Evolutionary conservation across 768 basidiomycete species (phyloP).

Genomic region (Naganishia kalamii): DNA sequence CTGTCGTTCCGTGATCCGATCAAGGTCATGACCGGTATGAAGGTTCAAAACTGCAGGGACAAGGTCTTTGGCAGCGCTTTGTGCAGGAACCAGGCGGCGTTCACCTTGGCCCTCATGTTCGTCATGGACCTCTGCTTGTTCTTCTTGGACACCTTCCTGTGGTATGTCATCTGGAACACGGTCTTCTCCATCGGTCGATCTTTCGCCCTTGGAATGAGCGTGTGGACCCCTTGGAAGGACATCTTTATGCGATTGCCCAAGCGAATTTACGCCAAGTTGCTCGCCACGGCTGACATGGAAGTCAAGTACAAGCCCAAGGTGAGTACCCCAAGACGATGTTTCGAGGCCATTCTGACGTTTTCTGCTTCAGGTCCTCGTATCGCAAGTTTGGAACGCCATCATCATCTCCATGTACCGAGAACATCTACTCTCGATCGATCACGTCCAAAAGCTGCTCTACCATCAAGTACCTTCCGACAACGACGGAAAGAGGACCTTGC

Average conservation of each 20-base stretch:
- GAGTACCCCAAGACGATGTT: conserved; percentile 46
- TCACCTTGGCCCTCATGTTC: conserved; percentile 95
- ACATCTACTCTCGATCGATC: conserved; percentile 95
- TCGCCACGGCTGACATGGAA: conserved; percentile 92
- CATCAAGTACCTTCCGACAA: conserved; percentile 90
- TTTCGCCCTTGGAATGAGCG: conserved; percentile 84
- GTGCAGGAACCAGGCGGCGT: conserved; percentile 87
- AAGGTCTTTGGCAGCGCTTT: conserved; percentile 74
- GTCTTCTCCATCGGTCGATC: conserved; percentile 61
- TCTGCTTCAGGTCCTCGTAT: conserved; percentile 74
- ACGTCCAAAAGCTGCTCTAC: conserved; percentile 94
- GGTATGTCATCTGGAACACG: conserved; percentile 99
- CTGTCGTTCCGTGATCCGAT: conserved; percentile 91
- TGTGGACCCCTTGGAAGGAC: conserved; percentile 99
- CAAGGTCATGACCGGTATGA: conserved; percentile 92
- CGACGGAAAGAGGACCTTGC: conserved; percentile 81
- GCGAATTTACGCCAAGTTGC: conserved; percentile 88
- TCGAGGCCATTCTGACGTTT: conserved; percentile 17
- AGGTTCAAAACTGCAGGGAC: conserved; percentile 82
- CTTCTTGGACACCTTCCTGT: conserved; percentile 98
- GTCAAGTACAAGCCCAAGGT: conserved; percentile 96
- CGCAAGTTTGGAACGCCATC: conserved; percentile 99
- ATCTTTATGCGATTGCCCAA: conserved; percentile 94
- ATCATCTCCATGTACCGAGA: conserved; percentile 99
- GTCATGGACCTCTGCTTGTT: conserved; percentile 94